phyloP scores from a whole-genome alignment of 371 early-diverging fungal species.

The Cokeromyces recurvatus region DNA sequence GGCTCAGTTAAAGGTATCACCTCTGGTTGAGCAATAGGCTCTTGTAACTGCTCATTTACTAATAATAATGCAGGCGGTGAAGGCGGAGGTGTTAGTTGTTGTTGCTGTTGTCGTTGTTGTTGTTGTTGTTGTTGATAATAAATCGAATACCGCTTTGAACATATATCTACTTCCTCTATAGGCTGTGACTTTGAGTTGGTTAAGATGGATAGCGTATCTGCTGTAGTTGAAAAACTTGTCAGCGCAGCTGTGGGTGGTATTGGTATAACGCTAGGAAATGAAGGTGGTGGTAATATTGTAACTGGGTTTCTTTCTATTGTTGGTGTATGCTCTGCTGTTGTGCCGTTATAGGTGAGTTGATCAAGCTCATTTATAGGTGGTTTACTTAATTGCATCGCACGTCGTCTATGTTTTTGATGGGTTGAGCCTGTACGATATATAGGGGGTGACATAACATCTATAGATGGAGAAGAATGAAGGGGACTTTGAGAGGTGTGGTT shows the following conservation, averaged over 20 bases:
- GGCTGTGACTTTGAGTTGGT: no score
- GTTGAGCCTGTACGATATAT: conserved; percentile 21
- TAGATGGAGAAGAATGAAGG: conserved; percentile 11
- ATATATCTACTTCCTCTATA: no score
- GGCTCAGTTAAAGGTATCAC: no score
- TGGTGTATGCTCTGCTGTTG: neutral
- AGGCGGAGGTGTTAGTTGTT: no score
- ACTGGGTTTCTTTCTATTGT: neutral
- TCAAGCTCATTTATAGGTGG: conserved; percentile 35
- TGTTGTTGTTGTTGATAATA: no score
- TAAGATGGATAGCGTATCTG: neutral
- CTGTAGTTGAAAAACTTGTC: neutral
- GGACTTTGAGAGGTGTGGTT: conserved; percentile 8
- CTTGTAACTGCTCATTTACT: no score
- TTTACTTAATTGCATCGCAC: conserved; percentile 23
- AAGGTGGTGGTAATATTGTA: neutral
- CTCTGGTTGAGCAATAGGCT: no score
- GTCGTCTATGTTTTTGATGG: conserved; percentile 21
- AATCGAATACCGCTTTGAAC: no score
- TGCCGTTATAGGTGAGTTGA: conserved; percentile 27
- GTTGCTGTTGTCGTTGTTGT: no score
- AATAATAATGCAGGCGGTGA: no score
- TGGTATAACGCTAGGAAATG: no score
- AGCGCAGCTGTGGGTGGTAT: no score
- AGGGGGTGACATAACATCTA: conserved; percentile 18